Percentiles rank a stretch among this genome's conserved stretches.
Evolutionary conservation across 192 early-diverging fungal species (phyloP).

Genomic region (Dimargaris xerosporica): DNA sequence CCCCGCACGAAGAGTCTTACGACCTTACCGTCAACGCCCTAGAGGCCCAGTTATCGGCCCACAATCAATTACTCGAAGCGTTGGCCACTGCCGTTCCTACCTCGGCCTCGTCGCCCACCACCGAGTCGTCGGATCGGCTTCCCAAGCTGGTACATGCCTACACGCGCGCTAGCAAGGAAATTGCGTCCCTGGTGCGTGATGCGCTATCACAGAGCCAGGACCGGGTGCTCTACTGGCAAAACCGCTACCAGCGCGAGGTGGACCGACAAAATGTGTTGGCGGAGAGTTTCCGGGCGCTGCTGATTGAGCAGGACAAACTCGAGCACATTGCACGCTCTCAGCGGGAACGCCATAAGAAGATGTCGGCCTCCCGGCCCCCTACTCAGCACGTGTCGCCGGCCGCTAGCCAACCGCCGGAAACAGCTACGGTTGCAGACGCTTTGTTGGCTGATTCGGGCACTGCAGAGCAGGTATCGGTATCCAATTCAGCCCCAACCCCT

Average conservation of each 20-base stretch:
- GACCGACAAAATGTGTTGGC: slow-evolving; percentile 31
- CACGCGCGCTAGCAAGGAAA: not conserved
- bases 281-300: slow-evolving; percentile 24
- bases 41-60: slow-evolving; percentile 41
- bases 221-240: slow-evolving; percentile 28
- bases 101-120: slow-evolving; percentile 4
- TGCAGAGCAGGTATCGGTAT: not conserved
- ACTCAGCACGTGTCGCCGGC: not conserved
- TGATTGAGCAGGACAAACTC: slow-evolving; percentile 29
- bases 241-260: slow-evolving; percentile 25
- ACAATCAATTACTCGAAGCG: slow-evolving; percentile 35
- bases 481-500: not conserved
- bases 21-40: slow-evolving; percentile 30
- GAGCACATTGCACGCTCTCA: slow-evolving; percentile 23
- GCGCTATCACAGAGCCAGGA: slow-evolving; percentile 25
- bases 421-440: not conserved
- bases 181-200: slow-evolving; percentile 13
- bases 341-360: not conserved
- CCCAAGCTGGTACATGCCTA: slow-evolving; percentile 17
- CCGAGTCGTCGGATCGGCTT: no score
- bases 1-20: slow-evolving; percentile 29
- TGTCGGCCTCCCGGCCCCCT: not conserved
- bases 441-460: slow-evolving; percentile 7
- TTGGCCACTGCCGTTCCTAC: slow-evolving; percentile 17
- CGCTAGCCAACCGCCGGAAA: not conserved